Conservation (phyloP, 352 stramenopile species). For the Peronospora belbahrii region DNA sequence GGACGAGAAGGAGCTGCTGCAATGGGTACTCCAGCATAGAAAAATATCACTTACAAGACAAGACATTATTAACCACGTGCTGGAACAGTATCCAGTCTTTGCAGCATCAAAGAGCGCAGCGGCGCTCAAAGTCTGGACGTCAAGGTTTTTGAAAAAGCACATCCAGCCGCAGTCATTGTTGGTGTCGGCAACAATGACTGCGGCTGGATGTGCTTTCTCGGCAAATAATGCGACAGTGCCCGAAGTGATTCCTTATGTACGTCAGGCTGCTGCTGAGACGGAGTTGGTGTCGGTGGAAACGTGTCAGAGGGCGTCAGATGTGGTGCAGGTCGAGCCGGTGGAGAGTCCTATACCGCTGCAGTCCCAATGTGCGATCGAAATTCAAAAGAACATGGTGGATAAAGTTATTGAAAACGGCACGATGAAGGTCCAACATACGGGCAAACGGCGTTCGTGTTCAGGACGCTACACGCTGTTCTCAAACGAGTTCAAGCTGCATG, state of each 20-base stretch:
- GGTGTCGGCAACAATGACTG: neutral
- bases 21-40: slow-evolving; percentile 43
- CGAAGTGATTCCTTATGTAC: neutral
- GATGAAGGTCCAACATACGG: slow-evolving; percentile 16
- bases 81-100: slow-evolving; percentile 46
- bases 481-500: slow-evolving; percentile 77
- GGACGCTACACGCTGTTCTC: slow-evolving; percentile 65
- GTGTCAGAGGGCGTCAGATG: slow-evolving; percentile 2
- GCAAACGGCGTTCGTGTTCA: slow-evolving; percentile 39
- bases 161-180: slow-evolving; percentile 18
- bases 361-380: neutral
- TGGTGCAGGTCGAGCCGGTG: neutral
- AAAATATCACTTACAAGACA: slow-evolving; percentile 45
- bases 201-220: too few relatives aligned
- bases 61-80: slow-evolving; percentile 54
- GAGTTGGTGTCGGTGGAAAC: slow-evolving; percentile 1
- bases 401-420: neutral
- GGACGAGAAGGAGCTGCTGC: slow-evolving; percentile 33
- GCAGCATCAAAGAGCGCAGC: slow-evolving; percentile 42
- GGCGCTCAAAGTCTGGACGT: slow-evolving; percentile 56
- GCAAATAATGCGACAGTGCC: neutral
- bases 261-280: neutral
- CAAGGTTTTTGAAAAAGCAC: slow-evolving; percentile 60
- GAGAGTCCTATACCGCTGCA: slow-evolving; percentile 5
- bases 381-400: neutral